phyloP scores from a whole-genome alignment of 768 basidiomycete species.

The Tricholomella constricta region DNA sequence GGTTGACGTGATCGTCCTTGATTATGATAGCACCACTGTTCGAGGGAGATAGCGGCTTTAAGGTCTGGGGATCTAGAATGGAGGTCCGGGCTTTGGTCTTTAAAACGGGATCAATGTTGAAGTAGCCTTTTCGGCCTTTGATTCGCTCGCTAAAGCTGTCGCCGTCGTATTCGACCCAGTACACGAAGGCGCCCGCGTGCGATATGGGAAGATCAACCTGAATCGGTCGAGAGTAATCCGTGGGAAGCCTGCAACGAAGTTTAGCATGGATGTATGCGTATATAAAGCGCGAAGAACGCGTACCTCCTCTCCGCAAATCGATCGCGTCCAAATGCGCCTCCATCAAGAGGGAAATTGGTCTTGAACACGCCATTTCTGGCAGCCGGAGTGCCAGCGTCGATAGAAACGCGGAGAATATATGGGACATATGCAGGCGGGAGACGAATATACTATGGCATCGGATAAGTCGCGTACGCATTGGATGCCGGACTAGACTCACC shows the following conservation, averaged over 20 bases:
- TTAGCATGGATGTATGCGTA: slow-evolving; percentile 20
- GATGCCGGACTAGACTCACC: slow-evolving; percentile 45
- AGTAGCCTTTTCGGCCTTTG: slow-evolving; percentile 88
- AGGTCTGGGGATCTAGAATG: slow-evolving; percentile 60
- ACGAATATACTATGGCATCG: slow-evolving; percentile 77
- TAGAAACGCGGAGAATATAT: slow-evolving; percentile 87
- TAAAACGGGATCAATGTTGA: slow-evolving; percentile 94
- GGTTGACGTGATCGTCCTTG: slow-evolving; percentile 53
- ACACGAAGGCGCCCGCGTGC: slow-evolving; percentile 94
- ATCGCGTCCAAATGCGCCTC: slow-evolving; percentile 79
- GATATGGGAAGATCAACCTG: slow-evolving; percentile 95
- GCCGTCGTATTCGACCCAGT: slow-evolving; percentile 90
- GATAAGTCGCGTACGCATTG: not conserved
- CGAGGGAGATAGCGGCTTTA: slow-evolving; percentile 51
- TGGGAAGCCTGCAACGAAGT: slow-evolving; percentile 63
- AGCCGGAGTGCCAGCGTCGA: slow-evolving; percentile 91
- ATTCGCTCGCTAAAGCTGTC: slow-evolving; percentile 58
- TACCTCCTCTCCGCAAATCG: slow-evolving; percentile 76
- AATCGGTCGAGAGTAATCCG: slow-evolving; percentile 86
- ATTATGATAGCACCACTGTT: slow-evolving; percentile 53
- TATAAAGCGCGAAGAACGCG: slow-evolving; percentile 7
- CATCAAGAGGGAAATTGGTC: slow-evolving; percentile 96
- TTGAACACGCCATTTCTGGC: slow-evolving; percentile 90
- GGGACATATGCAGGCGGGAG: slow-evolving; percentile 89
- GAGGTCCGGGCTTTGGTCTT: slow-evolving; percentile 69